Percentiles rank a stretch among this genome's conserved stretches.
Conservation (phyloP, 768 basidiomycete genomes). For the Mycena filopes region DNA sequence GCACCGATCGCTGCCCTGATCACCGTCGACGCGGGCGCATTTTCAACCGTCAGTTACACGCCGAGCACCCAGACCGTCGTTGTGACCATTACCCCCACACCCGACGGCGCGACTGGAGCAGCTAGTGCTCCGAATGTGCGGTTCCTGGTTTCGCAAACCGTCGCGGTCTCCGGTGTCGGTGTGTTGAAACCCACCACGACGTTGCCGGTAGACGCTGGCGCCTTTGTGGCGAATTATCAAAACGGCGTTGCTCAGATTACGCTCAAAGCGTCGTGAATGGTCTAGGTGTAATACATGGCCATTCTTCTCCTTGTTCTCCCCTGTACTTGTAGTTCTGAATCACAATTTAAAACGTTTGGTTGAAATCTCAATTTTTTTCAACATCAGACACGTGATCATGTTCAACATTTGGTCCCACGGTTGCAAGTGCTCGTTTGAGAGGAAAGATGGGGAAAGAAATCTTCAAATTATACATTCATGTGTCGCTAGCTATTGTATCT, state of each 20-base stretch:
- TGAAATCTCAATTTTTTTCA: no score
- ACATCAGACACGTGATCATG: no score
- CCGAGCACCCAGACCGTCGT: conserved; percentile 49
- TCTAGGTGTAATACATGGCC: no score
- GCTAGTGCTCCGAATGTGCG: conserved; percentile 59
- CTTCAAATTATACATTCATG: no score
- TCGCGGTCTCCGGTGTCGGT: conserved; percentile 49
- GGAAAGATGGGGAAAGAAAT: no score
- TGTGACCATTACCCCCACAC: conserved; percentile 53
- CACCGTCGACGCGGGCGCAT: conserved; percentile 62
- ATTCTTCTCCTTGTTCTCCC: no score
- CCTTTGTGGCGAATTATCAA: conserved; percentile 56
- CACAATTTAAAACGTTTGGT: no score
- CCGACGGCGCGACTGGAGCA: conserved; percentile 51
- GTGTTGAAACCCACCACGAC: conserved; percentile 51
- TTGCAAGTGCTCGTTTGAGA: no score
- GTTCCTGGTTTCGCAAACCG: conserved; percentile 56
- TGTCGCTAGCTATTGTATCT: no score
- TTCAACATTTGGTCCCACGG: no score
- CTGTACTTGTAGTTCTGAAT: no score
- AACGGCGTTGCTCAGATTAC: conserved; percentile 52
- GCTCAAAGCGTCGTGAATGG: conserved; percentile 31
- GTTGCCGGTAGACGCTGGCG: conserved; percentile 55
- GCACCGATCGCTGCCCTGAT: conserved; percentile 60
- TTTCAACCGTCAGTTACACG: conserved; percentile 55